A percentile compares a stretch with the other conserved stretches of the same genome.
These are phyloP conservation scores for Tubosaeta sp. DNA, from an alignment of 768 basidiomycete species.

Conservation along the genomic window DNA sequence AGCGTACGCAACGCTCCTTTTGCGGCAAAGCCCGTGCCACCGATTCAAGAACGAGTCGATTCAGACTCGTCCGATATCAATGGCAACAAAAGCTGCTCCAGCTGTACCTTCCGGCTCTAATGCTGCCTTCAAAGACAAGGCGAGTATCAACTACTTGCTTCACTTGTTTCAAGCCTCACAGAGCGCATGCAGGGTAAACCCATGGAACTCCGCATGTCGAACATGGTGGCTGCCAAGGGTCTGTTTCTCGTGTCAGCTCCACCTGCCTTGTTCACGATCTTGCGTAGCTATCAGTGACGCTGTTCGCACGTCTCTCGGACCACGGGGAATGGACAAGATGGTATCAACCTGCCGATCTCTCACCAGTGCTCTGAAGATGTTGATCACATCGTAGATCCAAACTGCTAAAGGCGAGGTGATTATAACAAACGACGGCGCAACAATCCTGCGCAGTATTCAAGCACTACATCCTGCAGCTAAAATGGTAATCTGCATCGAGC, in stretches of 20 bases:
- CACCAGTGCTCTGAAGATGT: neutral
- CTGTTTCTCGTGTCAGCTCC: slow-evolving; percentile 8
- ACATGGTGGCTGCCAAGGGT: slow-evolving; percentile 98
- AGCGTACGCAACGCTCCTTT: slow-evolving; percentile 28
- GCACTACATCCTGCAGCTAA: slow-evolving; percentile 97
- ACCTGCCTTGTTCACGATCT: slow-evolving; percentile 4
- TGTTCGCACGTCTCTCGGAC: slow-evolving; percentile 93
- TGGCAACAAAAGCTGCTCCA: slow-evolving; percentile 25
- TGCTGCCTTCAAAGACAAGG: slow-evolving; percentile 87
- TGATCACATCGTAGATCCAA: slow-evolving; percentile 65
- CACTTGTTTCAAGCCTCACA: neutral
- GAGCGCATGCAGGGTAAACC: slow-evolving; percentile 78
- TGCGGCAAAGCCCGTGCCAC: slow-evolving; percentile 27
- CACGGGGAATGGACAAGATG: slow-evolving; percentile 99
- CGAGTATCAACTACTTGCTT: slow-evolving; percentile 17
- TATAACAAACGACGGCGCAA: slow-evolving; percentile 98
- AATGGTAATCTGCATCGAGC: slow-evolving; percentile 57
- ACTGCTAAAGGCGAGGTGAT: slow-evolving; percentile 95
- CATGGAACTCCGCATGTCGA: slow-evolving; percentile 95
- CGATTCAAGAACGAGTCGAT: slow-evolving; percentile 28
- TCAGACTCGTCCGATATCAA: slow-evolving; percentile 15
- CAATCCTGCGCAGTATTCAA: slow-evolving; percentile 92
- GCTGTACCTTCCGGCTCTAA: slow-evolving; percentile 49
- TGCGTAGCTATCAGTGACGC: slow-evolving; percentile 90
- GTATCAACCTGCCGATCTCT: slow-evolving; percentile 39